Evolutionary conservation across 129 eudicot species (phyloP), one percentile per base, ranked within the genome.

Genomic region (Solidago caesia): DNA sequence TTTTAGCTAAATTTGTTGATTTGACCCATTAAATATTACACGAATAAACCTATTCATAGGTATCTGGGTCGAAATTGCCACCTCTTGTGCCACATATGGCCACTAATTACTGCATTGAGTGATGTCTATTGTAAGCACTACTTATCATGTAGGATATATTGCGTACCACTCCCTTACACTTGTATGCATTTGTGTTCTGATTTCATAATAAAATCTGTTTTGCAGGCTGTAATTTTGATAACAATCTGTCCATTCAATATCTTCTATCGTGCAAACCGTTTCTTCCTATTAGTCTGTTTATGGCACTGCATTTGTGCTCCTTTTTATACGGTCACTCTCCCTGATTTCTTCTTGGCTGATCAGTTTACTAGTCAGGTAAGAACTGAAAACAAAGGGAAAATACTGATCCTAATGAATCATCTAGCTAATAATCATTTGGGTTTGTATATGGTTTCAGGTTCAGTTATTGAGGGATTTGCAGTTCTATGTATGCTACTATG

Each of bases 301-400:
- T 85, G 89, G 91, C 96, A 62, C 64, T 88, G 91, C 72, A 53
- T 90, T 33, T 85, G 87, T 52, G 94, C 94, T 72, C 96, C 96
- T 68, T 84, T 90, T 66, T 90, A 87, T 67, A 68, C 73, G 72
- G 87, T 87, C 66, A 88, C 87, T 9, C 89, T 90, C 39, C 78
- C 91, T 26, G 96, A 90, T 78, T 85, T 87, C 83, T 80, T 87
- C 79, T 82, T 90, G 83, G 93, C 86, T 8, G 96, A 90, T 76
- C 96, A 90, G 82, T 71, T 90, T 48, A 87, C 93, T 8, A 87
- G 96, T 80, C 96, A 90, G 93, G 96, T 87, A 77, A 25, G 56
- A 43, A 52, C 13, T 7, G 44, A 9, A 48, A 2, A 12, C 12
- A 57, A 26, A 0, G 4, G 10, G 2, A 1, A 63, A 42, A 2